phyloP scores from a whole-genome alignment of 2,329 filamentous ascomycete species.

The Fusarium sp. region DNA sequence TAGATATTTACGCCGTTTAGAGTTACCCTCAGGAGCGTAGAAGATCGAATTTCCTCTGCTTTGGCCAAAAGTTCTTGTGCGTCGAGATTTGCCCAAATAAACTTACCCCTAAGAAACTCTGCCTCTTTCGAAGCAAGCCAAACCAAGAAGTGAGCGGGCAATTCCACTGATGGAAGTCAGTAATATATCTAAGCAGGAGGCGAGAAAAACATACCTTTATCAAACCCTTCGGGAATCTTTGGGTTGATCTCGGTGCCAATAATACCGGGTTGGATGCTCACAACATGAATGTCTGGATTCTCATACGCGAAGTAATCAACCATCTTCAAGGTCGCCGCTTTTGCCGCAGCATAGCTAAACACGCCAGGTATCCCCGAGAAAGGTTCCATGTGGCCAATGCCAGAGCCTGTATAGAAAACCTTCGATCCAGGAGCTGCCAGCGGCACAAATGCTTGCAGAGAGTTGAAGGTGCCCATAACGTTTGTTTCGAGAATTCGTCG shows the following conservation, averaged over 20 bases:
- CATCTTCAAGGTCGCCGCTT: conserved; percentile 55
- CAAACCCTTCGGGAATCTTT: neutral
- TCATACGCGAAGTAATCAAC: conserved; percentile 55
- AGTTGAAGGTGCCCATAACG: conserved; percentile 45
- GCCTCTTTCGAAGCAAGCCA: conserved; percentile 1
- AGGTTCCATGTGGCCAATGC: conserved; percentile 43
- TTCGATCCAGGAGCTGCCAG: conserved; percentile 31
- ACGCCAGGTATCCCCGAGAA: conserved; percentile 14
- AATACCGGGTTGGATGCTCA: conserved; percentile 60
- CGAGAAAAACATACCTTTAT: neutral
- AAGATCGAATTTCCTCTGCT: neutral
- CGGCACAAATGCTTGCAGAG: conserved; percentile 45
- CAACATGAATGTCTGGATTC: conserved; percentile 56
- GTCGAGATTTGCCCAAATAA: conserved; percentile 15
- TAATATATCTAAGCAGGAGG: too few species aligned
- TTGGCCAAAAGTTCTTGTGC: neutral
- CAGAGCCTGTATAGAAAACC: conserved; percentile 44
- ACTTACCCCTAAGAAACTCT: neutral
- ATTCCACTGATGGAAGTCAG: too few species aligned
- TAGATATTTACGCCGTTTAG: too few species aligned
- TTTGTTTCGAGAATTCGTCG: conserved; percentile 43
- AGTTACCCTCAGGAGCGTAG: neutral
- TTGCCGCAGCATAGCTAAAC: conserved; percentile 54
- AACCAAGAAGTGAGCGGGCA: neutral
- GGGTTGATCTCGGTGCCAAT: conserved; percentile 56